These are phyloP conservation scores for Aspergillus persii DNA, from an alignment of 2,329 filamentous ascomycete genomes.

Conservation along the genomic window DNA sequence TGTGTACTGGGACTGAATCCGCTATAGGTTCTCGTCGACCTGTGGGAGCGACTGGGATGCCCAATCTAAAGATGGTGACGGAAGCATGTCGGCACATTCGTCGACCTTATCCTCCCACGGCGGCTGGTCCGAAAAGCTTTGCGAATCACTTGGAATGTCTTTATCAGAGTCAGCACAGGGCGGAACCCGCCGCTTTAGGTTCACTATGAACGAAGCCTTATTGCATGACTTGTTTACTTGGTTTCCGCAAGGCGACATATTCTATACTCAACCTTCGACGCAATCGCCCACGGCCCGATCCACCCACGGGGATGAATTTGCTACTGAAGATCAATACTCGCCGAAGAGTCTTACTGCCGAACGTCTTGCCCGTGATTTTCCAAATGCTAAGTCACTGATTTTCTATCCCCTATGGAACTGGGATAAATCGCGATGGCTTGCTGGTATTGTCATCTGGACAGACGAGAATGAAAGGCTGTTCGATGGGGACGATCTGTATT, in stretches of 20 bases:
- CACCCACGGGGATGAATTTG: neutral
- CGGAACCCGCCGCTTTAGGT: neutral
- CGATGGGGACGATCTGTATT: slow-evolving; percentile 30
- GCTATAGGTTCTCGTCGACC: neutral
- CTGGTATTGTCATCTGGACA: slow-evolving; percentile 31
- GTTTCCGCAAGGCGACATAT: slow-evolving; percentile 16
- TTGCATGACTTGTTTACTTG: slow-evolving; percentile 17
- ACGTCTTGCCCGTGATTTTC: slow-evolving; percentile 19
- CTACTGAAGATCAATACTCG: neutral
- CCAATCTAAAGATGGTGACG: slow-evolving; percentile 1
- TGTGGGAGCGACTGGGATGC: slow-evolving; percentile 15
- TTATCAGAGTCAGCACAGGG: slow-evolving; percentile 1
- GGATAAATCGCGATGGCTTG: slow-evolving; percentile 33
- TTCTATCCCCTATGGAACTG: slow-evolving; percentile 37
- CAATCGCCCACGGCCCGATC: neutral
- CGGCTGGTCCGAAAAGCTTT: slow-evolving; percentile 13
- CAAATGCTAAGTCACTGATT: slow-evolving; percentile 25
- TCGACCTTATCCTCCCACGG: slow-evolving; percentile 9
- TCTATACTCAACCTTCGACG: slow-evolving; percentile 7
- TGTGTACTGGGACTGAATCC: neutral
- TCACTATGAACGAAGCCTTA: slow-evolving; percentile 13
- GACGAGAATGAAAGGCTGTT: slow-evolving; percentile 19
- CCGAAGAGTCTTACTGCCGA: slow-evolving; percentile 4
- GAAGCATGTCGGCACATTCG: slow-evolving; percentile 4
- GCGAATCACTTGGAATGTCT: slow-evolving; percentile 13